Conservation (phyloP, 2,329 filamentous ascomycete species). For the Chaetomium strumarium region DNA sequence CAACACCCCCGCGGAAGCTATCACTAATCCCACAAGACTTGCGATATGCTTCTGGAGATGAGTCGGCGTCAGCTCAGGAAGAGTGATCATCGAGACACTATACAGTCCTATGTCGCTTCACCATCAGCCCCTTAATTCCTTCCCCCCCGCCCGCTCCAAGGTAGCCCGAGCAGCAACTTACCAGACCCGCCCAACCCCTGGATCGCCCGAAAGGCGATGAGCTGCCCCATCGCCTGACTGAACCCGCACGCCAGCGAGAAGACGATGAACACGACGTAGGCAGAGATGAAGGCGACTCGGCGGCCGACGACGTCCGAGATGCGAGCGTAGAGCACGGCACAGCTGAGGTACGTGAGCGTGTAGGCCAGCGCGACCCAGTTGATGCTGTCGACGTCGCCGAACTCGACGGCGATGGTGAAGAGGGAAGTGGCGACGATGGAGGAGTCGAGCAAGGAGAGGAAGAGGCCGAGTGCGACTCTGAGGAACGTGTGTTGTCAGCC, state of each 20-base stretch:
- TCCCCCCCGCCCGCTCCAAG: neutral
- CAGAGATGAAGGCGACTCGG: constrained; percentile 44
- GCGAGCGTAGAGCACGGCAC: constrained; percentile 49
- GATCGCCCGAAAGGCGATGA: constrained; percentile 44
- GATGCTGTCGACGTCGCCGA: constrained; percentile 38
- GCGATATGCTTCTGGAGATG: constrained; percentile 39
- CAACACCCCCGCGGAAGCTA: constrained; percentile 44
- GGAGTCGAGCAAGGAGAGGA: constrained; percentile 53
- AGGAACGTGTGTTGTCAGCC: neutral
- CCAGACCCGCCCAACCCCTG: constrained; percentile 49
- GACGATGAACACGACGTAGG: constrained; percentile 48
- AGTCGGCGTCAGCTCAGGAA: constrained; percentile 44
- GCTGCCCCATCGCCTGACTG: constrained; percentile 37
- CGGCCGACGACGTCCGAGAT: constrained; percentile 50
- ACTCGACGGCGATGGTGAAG: constrained; percentile 49
- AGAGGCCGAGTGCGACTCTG: constrained; percentile 39
- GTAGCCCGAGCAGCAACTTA: constrained; percentile 22
- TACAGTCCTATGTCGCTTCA: constrained; percentile 38
- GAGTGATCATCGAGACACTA: constrained; percentile 50
- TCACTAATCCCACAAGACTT: constrained; percentile 42
- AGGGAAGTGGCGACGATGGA: constrained; percentile 56
- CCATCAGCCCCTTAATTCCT: neutral
- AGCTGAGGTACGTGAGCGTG: constrained; percentile 52
- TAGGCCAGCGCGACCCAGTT: constrained; percentile 54
- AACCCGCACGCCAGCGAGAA: constrained; percentile 54